Evolutionary conservation across 345 rosid species (phyloP).

Genomic region (Ricinus communis): DNA sequence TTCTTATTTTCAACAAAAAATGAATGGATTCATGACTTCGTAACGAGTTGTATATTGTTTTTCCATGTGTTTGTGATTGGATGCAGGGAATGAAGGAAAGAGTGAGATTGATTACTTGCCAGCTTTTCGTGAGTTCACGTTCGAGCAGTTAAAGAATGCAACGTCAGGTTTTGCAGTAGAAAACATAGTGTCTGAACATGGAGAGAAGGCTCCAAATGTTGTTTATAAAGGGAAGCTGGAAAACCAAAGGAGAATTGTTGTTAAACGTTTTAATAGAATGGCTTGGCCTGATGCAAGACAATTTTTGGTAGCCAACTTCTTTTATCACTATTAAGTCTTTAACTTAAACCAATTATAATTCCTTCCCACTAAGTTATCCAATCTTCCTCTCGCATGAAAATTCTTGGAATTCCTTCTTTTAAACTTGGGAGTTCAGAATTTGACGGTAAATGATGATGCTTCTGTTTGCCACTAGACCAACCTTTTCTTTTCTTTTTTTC

Average conservation of each 20-base stretch:
- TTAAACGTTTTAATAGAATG: constrained; percentile 76
- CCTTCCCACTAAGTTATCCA: no score
- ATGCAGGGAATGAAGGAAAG: constrained; percentile 50
- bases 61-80: constrained; percentile 8
- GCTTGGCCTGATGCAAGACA: constrained; percentile 95
- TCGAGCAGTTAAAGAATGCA: constrained; percentile 74
- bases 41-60: constrained; percentile 9
- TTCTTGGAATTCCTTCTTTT: no score
- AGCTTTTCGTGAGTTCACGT: constrained; percentile 65
- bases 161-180: constrained; percentile 87
- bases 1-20: background rate
- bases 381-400: no score
- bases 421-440: background rate
- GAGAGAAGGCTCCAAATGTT: constrained; percentile 95
- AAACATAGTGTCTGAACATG: constrained; percentile 93
- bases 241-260: constrained; percentile 72
- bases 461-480: background rate
- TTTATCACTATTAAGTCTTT: constrained; percentile 15
- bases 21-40: background rate
- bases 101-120: constrained; percentile 43
- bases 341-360: background rate
- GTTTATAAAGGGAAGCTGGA: constrained; percentile 91
- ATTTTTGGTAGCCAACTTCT: constrained; percentile 59
- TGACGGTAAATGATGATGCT: background rate
- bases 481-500: background rate